Evolutionary conservation across 176 grass and related monocot species (phyloP).

Genomic region (Metroxylon sagu): DNA sequence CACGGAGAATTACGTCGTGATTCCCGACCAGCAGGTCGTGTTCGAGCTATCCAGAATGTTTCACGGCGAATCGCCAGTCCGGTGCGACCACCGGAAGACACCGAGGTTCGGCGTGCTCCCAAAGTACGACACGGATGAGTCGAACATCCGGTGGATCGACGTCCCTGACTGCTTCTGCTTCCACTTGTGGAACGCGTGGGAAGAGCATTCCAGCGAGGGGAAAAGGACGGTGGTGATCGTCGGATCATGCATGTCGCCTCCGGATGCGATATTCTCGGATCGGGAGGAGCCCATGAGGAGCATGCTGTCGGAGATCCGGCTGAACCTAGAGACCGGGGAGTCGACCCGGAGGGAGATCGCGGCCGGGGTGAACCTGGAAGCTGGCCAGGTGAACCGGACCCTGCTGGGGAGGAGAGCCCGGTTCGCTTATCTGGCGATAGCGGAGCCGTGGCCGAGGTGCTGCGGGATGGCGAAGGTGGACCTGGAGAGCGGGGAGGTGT

Average conservation of each 20-base stretch:
- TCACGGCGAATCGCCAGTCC: not conserved
- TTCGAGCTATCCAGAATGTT: not conserved
- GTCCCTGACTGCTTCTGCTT: slow-evolving; percentile 3
- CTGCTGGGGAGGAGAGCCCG: slow-evolving; percentile 1
- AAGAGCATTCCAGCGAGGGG: not conserved
- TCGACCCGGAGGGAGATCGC: slow-evolving; percentile 2
- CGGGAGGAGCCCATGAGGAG: not conserved
- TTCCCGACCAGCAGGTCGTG: slow-evolving; percentile 3
- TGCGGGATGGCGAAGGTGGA: slow-evolving; percentile 5
- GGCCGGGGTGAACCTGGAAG: slow-evolving; percentile 1
- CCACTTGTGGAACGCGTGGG: slow-evolving; percentile 7
- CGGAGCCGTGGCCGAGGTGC: slow-evolving; percentile 3
- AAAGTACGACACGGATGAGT: not conserved
- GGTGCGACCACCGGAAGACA: not conserved
- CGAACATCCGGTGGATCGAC: not conserved
- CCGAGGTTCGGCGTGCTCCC: slow-evolving; percentile 6
- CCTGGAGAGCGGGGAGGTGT: not conserved
- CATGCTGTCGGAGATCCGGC: slow-evolving; percentile 2
- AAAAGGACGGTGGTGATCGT: not conserved
- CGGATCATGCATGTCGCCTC: slow-evolving; percentile 3
- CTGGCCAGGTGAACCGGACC: not conserved
- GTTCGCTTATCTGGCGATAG: slow-evolving; percentile 2
- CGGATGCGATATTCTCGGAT: slow-evolving; percentile 5
- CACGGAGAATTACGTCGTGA: slow-evolving; percentile 7
- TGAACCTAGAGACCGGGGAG: not conserved